A percentile compares a stretch with the other conserved stretches of the same genome.
Evolutionary conservation across 495 filamentous ascomycete genomes (phyloP).

Genomic region (Tuber aestivum): DNA sequence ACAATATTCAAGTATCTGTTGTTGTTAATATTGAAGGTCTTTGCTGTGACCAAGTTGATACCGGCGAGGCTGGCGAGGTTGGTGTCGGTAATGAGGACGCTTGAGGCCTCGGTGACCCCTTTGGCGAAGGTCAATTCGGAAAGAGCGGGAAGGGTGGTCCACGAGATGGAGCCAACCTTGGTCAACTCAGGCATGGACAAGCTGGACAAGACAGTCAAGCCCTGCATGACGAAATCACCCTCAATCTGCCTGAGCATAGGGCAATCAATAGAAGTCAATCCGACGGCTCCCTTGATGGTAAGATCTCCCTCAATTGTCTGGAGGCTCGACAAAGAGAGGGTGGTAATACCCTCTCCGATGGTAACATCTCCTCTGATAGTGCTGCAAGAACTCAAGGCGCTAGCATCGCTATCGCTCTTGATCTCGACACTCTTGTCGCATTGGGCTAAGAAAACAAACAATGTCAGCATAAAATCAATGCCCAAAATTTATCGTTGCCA

Average conservation of each 20-base stretch:
- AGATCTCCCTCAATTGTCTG: constrained; percentile 67
- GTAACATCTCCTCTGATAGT: constrained; percentile 65
- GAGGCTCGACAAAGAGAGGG: constrained; percentile 52
- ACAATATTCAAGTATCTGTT: constrained; percentile 65
- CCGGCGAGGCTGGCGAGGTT: constrained; percentile 65
- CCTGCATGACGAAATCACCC: constrained; percentile 60
- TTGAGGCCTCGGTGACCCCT: constrained; percentile 55
- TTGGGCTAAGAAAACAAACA: constrained; percentile 23
- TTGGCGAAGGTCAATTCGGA: constrained; percentile 59
- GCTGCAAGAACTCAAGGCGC: constrained; percentile 58
- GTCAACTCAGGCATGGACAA: constrained; percentile 60
- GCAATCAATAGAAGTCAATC: constrained; percentile 50
- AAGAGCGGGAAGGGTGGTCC: constrained; percentile 66
- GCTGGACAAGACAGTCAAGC: constrained; percentile 58
- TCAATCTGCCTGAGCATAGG: constrained; percentile 49
- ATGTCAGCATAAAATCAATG: constrained; percentile 5
- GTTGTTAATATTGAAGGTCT: constrained; percentile 69
- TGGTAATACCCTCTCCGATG: constrained; percentile 53
- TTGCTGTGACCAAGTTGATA: constrained; percentile 63
- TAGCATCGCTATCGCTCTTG: constrained; percentile 65
- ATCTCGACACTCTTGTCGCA: constrained; percentile 52
- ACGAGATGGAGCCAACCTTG: constrained; percentile 59
- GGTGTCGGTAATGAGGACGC: constrained; percentile 75
- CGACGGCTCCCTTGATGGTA: constrained; percentile 53
- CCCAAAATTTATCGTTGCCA: neutral